Conservation (phyloP, 1,284 basidiomycete species). For the Volvariella volvacea region DNA sequence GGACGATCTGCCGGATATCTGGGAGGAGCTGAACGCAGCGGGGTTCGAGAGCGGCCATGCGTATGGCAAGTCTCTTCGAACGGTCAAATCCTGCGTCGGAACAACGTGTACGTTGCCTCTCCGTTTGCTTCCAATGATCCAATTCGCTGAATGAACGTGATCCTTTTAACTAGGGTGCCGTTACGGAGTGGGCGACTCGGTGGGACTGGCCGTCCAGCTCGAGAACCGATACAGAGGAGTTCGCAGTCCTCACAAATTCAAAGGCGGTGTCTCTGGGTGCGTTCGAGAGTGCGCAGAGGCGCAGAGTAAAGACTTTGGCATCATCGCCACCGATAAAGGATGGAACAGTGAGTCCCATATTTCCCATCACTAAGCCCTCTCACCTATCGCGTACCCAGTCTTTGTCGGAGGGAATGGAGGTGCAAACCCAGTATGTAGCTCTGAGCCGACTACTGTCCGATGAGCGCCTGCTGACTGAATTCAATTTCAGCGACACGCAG, state of each 20-base stretch:
- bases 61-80: slow-evolving; percentile 51
- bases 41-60: slow-evolving; percentile 77
- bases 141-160: slow-evolving; percentile 9
- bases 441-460: no score
- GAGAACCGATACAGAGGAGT: slow-evolving; percentile 74
- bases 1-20: slow-evolving; percentile 71
- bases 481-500: slow-evolving; percentile 23
- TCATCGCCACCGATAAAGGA: slow-evolving; percentile 75
- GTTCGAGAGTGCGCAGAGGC: slow-evolving; percentile 75
- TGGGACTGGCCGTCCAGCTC: slow-evolving; percentile 66
- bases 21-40: slow-evolving; percentile 60
- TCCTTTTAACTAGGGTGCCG: slow-evolving; percentile 69
- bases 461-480: slow-evolving; percentile 20
- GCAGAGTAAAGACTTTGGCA: slow-evolving; percentile 61
- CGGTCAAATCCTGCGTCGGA: slow-evolving; percentile 37
- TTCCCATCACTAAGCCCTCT: slow-evolving; percentile 1
- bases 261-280: slow-evolving; percentile 76
- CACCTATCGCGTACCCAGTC: slow-evolving; percentile 5
- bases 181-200: slow-evolving; percentile 72
- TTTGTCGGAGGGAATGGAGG: slow-evolving; percentile 69
- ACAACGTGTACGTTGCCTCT: no score
- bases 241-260: slow-evolving; percentile 70
- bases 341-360: no score
- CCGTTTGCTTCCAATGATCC: not conserved
- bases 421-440: slow-evolving; percentile 52